These are phyloP conservation scores for Erodium maritimum DNA, from an alignment of 345 rosid species.

Conservation along the genomic window DNA sequence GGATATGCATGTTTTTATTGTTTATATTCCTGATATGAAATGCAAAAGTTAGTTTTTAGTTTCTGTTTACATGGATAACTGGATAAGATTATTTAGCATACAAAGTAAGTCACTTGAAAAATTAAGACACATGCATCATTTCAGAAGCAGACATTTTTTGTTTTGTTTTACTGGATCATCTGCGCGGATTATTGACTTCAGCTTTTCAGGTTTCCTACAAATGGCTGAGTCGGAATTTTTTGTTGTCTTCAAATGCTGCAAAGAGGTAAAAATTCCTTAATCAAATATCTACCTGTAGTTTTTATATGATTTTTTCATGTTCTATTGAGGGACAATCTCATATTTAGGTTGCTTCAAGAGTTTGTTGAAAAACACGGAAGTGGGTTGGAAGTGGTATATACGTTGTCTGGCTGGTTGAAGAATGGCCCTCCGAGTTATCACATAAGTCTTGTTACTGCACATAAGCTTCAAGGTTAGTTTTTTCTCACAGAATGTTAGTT, in stretches of 20 bases:
- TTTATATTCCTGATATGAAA: neutral
- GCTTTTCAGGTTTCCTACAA: constrained; percentile 80
- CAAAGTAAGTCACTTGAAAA: too few species aligned
- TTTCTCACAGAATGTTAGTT: constrained; percentile 1
- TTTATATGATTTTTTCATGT: neutral
- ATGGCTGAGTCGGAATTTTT: constrained; percentile 87
- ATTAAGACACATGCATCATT: neutral
- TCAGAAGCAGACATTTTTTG: neutral
- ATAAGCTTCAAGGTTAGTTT: constrained; percentile 61
- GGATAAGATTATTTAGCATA: neutral
- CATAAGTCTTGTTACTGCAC: constrained; percentile 51
- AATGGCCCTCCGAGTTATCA: constrained; percentile 41
- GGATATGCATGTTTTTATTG: neutral
- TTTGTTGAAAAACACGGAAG: constrained; percentile 49
- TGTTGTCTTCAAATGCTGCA: constrained; percentile 59
- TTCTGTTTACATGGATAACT: neutral
- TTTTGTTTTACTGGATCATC: neutral
- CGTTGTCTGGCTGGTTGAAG: constrained; percentile 78
- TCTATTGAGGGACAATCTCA: neutral
- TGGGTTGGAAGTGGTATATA: constrained; percentile 56
- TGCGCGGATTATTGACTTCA: neutral
- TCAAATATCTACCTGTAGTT: constrained; percentile 1
- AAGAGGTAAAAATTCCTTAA: constrained; percentile 38
- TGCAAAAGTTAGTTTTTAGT: neutral
- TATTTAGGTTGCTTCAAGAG: constrained; percentile 63